Base-by-base conservation (phyloP, 768 basidiomycete genomes). In the Termitomyces sp. region DNA sequence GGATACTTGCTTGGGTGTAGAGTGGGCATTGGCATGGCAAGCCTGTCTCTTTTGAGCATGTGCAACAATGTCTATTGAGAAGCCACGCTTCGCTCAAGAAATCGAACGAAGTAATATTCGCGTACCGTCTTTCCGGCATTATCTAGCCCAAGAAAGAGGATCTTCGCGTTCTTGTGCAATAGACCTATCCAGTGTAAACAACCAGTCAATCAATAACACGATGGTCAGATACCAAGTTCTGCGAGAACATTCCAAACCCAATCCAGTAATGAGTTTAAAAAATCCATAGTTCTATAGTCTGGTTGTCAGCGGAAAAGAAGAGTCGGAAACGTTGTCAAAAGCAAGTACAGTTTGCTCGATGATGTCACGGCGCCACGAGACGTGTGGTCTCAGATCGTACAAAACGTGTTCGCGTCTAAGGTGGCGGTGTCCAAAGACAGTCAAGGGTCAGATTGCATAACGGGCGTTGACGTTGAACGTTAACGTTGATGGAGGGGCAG, bases 91-190 rank as follows among this genome's bases (percentile, higher is more conserved):
- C 43, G 9, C 35, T 14, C 14, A 33, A 14, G 50, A 36, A n/a
- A 43, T 9, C 9, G 4, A 40, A 43, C 20, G 38, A 18, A 30
- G 58, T 2, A 12, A 1, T 3, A 41, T 60, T 23, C 10, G 70
- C 88, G 60, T 63, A 97, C 96, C 60, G 97, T 98, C 85, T 98
- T 99, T 71, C 97, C 96, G 54, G 97, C 97, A 79, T 98, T 99
- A 73, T 98, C 96, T 57, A 98, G 84, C 61, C 97, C 97, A 53
- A 99, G 85, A 86, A 99, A 99, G 63, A 99, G 84, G 71, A 99
- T 97, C 84, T 98, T 99, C 64, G 97, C 97, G 72, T 97, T 97
- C 89, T 99, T 97, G 81, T 95, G 91, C 76, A 88, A 69, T 67
- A 96, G 81, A 64, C 94, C 94, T 95, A 64, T 41, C n/a, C 18